Base-by-base conservation (phyloP, 2,329 filamentous ascomycete genomes). In the Trichoderma afroharzianum region DNA sequence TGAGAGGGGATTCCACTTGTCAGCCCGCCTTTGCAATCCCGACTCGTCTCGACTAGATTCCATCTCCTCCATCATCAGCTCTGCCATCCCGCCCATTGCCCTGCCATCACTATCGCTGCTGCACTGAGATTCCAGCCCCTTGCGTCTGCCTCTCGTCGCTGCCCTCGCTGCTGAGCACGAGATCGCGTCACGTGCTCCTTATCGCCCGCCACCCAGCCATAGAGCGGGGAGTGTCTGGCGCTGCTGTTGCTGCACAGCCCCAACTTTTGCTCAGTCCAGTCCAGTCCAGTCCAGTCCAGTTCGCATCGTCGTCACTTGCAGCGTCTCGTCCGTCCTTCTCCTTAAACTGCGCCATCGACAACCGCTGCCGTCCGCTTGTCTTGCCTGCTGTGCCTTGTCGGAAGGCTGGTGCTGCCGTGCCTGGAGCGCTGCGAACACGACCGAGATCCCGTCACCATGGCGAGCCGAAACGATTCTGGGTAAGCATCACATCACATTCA, bases 161-260 rank as follows among this genome's bases (percentile, higher is more conserved):
- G 26, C 63, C 47, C 26, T 36, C 14, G 24, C n/a, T 58, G 43
- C 21, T 39, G 26, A 53, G 67, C 67, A 61, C 53, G 47, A 43
- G 39, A n/a, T 26, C 64, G 30, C 50, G 67, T 72, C 71, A 72
- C 71, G 71, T 72, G 71, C 59, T 70, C 61, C 50, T 63, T 33
- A 70, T 63, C 71, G 70, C 58, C 70, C 70, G 71, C 71, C 71
- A 62, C 63, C 64, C 63, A 32, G 53, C 70, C 70, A 30, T 62
- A 63, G 70, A 71, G 71, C 66, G 71, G 67, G 71, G 71, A 72
- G 36, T 36, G 71, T 70, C 71, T 72, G 71, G 66, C 71, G 39
- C 39, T 43, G 39, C 61, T 72, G 53, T 30, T 59, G 57, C 57
- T 59, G 57, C 71, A 72, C 71, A 71, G 71, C 71, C 71, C 71